Base-by-base conservation (phyloP, 169 alveolate species). In the Plasmodium malariae region DNA sequence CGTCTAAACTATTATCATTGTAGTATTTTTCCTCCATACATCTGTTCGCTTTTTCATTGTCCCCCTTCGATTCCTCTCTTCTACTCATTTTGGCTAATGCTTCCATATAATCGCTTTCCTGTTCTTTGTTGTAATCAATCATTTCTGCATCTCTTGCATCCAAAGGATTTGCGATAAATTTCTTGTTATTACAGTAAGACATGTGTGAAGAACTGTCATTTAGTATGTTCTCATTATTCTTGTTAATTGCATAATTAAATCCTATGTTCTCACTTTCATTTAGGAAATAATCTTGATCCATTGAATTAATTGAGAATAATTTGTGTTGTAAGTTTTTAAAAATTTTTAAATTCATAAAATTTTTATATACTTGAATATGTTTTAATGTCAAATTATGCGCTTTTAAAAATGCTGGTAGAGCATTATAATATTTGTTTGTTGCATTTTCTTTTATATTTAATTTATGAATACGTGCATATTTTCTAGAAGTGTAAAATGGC, bases 291-390 rank as follows among this genome's bases (percentile, higher is more conserved):
- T 54, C 91, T 40, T 83, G 91, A 28, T 83, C 83, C 5, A 43
- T 40, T 0, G 32, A 5, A 36, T 40, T 57, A 12, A 34, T 59
- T 11, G 78, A 67, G 36, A 51, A 83, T 54, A 67, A 67, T 60
- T 83, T 83, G 19, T 83, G 91, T 54, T 83, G 91, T 32, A 83
- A 51, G 14, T 68, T 83, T 30, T 70, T 65, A 11, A 67, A 67
- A 83, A 67, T 83, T 48, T 83, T 67, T 30, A 83, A 55, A 28
- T 83, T 83, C 91, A 83, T 83, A 54, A 83, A 83, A 83, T 83
- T 83, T 40, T 83, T 83, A 83, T 83, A 83, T 36, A 83, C 91
- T 21, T 83, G 91, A 36, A 83, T 83, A 37, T 83, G 91, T 57
- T 83, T 83, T 28, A 83, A 57, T n/a, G 91, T 83, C 12, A 83